These are phyloP conservation scores for Epichloe festucae DNA, from an alignment of 2,329 filamentous ascomycete genomes.

Conservation along the genomic window DNA sequence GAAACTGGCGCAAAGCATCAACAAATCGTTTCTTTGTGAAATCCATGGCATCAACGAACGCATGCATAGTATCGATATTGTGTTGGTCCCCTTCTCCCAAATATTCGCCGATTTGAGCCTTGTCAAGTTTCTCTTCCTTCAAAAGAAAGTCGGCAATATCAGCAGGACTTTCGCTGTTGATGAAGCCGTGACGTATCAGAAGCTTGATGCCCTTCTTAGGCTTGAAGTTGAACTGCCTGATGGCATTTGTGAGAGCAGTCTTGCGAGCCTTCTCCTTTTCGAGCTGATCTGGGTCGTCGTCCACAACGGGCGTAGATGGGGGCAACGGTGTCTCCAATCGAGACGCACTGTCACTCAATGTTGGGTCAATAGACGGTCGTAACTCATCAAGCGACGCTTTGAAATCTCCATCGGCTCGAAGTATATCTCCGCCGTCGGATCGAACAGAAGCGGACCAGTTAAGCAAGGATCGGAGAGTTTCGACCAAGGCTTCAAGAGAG, in stretches of 20 bases:
- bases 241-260: constrained; percentile 78
- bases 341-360: constrained; percentile 45
- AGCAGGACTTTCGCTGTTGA: constrained; percentile 60
- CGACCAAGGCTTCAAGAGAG: constrained; percentile 76
- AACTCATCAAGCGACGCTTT: constrained; percentile 33
- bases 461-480: constrained; percentile 77
- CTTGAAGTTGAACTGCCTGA: constrained; percentile 94
- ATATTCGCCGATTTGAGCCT: constrained; percentile 85
- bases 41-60: constrained; percentile 91
- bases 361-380: constrained; percentile 56
- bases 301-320: constrained; percentile 55
- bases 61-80: constrained; percentile 96
- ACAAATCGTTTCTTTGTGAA: constrained; percentile 87
- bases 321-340: constrained; percentile 43
- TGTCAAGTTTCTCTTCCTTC: constrained; percentile 73
- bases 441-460: constrained; percentile 67
- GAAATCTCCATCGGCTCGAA: constrained; percentile 20
- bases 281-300: constrained; percentile 88
- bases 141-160: constrained; percentile 79
- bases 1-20: constrained; percentile 77
- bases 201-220: constrained; percentile 86
- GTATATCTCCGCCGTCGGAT: constrained; percentile 35
- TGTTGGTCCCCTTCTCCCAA: constrained; percentile 85
- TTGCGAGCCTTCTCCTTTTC: constrained; percentile 91
- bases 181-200: constrained; percentile 75